Evolutionary conservation across 495 filamentous ascomycete species (phyloP), one percentile per base, ranked within the genome.

Genomic region (Podospora pseudocomata): DNA sequence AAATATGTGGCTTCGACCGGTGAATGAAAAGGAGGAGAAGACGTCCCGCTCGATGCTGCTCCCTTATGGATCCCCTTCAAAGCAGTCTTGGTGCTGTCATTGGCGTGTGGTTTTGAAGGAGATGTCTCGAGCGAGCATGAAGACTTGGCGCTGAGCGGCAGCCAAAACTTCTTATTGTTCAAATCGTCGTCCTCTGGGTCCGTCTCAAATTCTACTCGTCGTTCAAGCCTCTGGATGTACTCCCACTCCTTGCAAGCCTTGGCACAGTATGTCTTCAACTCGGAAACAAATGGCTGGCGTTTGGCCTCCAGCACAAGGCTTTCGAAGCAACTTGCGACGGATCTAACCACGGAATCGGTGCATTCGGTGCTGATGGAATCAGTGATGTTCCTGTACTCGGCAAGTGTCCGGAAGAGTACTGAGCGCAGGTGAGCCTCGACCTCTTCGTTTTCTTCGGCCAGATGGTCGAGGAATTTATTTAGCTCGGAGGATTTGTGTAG

Each of bases 341-440:
- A 62, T n/a, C 5, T n/a, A 1, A 62, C 44, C 6, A 65, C 61
- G 19, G 63, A 4, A 0, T 19, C 1, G 55, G n/a, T 58, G 55
- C n/a, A 20, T 26, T 58, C 23, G 55, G 55, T 20, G 23, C 55
- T 23, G n/a, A 58, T n/a, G 15, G 55, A 19, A 16, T 49, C 15
- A 2, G 39, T 49, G 39, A 9, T 11, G 39, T 0, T 18, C 15
- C 13, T 49, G 39, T 13, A 49, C 39, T 49, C 39, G 39, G 15
- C 5, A 16, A 49, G 39, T 11, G 39, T 0, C 3, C 4, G 56
- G 23, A 77, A 62, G 2, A 77, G 69, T 1, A 71, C 71, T 0
- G 74, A 70, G 2, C 75, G 67, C 2, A 76, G 58, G 49, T 74
- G 65, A 3, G 69, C 20, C 32, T 74, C 74, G 3, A n/a, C 32